Percentiles rank a stretch among this genome's conserved stretches.
Evolutionary conservation across 2,329 filamentous ascomycete genomes (phyloP).

Genomic region (Paradendryphiella salina): DNA sequence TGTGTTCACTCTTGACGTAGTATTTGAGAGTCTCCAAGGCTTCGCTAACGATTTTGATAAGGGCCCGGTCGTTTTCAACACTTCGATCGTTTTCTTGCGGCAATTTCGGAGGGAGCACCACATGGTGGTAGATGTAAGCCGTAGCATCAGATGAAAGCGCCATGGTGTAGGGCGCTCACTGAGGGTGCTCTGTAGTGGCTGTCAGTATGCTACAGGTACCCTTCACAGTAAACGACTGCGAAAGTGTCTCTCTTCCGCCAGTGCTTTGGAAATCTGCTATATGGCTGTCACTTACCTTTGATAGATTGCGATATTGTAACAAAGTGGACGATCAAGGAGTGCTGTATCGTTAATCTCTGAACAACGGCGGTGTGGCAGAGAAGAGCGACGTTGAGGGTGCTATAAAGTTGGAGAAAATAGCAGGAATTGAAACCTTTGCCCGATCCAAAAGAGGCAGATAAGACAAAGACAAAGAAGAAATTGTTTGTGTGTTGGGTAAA

Average conservation of each 20-base stretch:
- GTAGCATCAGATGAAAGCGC: neutral
- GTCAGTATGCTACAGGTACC: neutral
- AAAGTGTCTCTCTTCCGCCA: too few species aligned
- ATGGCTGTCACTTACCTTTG: neutral
- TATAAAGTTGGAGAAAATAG: neutral
- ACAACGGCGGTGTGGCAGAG: neutral
- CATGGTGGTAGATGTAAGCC: slow-evolving; percentile 43
- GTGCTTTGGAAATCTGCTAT: too few species aligned
- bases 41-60: slow-evolving; percentile 16
- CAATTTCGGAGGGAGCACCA: slow-evolving; percentile 56
- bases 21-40: slow-evolving; percentile 17
- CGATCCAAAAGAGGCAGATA: neutral
- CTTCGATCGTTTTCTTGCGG: slow-evolving; percentile 46
- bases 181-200: neutral
- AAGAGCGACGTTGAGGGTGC: neutral
- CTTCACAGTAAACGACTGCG: too few species aligned
- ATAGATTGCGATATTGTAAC: neutral
- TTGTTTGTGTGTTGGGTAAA: neutral
- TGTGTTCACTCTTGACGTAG: slow-evolving; percentile 4
- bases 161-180: slow-evolving; percentile 2
- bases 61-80: slow-evolving; percentile 12
- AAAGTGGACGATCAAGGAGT: neutral
- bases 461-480: neutral
- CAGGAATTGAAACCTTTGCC: neutral
- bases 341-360: neutral